These are phyloP conservation scores for Flaveria robusta DNA, from an alignment of 129 eudicot species.

Conservation along the genomic window DNA sequence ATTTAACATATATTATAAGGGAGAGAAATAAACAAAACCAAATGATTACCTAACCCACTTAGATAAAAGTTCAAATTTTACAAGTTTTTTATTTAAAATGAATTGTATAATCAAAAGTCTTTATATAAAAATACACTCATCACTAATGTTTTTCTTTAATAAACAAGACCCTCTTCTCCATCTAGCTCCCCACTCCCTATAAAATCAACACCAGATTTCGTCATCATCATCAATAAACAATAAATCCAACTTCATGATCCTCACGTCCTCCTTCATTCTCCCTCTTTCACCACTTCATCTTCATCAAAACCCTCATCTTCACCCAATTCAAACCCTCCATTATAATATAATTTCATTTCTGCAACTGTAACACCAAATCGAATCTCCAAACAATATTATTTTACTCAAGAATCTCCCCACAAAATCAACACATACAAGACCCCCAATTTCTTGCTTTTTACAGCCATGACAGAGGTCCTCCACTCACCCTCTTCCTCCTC, in stretches of 20 bases:
- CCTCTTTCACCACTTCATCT: constrained; percentile 7
- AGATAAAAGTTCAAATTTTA: too few relatives aligned
- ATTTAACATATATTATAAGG: too few relatives aligned
- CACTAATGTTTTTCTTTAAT: too few relatives aligned
- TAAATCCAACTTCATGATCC: constrained; percentile 36
- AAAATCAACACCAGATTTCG: constrained; percentile 3
- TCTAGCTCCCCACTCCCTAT: constrained; percentile 7
- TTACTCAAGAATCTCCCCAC: constrained; percentile 29
- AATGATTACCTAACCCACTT: too few relatives aligned
- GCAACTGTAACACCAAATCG: constrained; percentile 5
- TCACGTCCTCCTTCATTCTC: constrained; percentile 32
- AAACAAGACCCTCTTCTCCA: neutral
- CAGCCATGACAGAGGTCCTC: constrained; percentile 50
- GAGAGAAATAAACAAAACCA: too few relatives aligned
- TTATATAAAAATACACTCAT: too few relatives aligned
- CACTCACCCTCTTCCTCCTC: constrained; percentile 61
- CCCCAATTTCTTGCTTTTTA: constrained; percentile 35
- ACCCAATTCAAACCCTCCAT: constrained; percentile 17
- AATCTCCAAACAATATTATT: constrained; percentile 34
- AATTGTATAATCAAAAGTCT: too few relatives aligned
- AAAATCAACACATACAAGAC: constrained; percentile 9
- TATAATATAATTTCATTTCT: constrained; percentile 17
- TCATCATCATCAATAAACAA: constrained; percentile 20
- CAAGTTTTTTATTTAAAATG: too few relatives aligned
- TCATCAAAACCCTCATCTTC: constrained; percentile 3